These are phyloP conservation scores for Trypanosoma melophagium DNA, from an alignment of 208 protist species.

Conservation along the genomic window DNA sequence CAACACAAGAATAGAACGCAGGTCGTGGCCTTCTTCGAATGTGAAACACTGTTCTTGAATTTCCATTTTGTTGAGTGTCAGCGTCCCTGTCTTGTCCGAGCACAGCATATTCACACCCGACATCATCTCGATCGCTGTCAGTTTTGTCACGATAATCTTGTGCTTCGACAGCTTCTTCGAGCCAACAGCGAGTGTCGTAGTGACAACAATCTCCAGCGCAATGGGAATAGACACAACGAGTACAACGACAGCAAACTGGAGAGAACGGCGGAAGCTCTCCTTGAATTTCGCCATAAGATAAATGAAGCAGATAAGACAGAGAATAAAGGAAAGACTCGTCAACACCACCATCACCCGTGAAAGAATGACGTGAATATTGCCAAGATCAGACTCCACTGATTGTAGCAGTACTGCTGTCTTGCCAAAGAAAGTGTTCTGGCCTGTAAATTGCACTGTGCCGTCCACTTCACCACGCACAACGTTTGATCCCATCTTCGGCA, in stretches of 20 bases:
- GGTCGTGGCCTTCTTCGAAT: constrained; percentile 64
- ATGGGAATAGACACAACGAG: constrained; percentile 93
- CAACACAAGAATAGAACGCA: constrained; percentile 56
- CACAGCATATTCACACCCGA: constrained; percentile 61
- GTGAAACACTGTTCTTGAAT: constrained; percentile 77
- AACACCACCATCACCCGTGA: constrained; percentile 65
- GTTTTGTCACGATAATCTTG: constrained; percentile 92
- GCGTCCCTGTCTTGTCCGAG: constrained; percentile 95
- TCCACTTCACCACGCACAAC: constrained; percentile 79
- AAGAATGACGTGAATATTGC: constrained; percentile 62
- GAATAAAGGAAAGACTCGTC: constrained; percentile 53
- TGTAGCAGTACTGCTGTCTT: constrained; percentile 89
- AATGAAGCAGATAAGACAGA: constrained; percentile 76
- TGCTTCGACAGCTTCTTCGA: constrained; percentile 90
- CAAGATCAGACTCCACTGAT: constrained; percentile 75
- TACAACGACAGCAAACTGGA: constrained; percentile 81
- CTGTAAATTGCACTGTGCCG: constrained; percentile 83
- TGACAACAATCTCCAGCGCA: constrained; percentile 81
- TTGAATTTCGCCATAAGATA: constrained; percentile 72
- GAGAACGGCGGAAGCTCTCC: constrained; percentile 51
- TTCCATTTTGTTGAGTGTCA: constrained; percentile 94
- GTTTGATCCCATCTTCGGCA: constrained; percentile 92
- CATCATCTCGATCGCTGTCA: constrained; percentile 91
- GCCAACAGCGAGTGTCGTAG: constrained; percentile 89
- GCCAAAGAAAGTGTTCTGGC: constrained; percentile 92